Percentiles rank a stretch among this genome's conserved stretches.
Conservation (phyloP, 768 basidiomycete genomes). For the button mushroom (Agaricus bisporus) region DNA sequence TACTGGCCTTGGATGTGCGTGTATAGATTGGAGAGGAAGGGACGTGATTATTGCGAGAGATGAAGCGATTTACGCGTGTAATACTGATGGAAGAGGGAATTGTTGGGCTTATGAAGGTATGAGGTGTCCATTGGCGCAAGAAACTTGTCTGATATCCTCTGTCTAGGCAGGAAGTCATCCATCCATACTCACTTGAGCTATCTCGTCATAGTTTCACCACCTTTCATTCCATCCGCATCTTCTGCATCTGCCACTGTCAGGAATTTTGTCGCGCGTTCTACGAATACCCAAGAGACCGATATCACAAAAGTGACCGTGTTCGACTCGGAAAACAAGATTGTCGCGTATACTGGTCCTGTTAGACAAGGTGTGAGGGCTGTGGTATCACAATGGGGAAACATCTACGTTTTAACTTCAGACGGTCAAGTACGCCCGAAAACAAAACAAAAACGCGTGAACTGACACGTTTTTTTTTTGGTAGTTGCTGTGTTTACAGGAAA, state of each 20-base stretch:
- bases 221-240: slow-evolving; percentile 60
- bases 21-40: slow-evolving; percentile 65
- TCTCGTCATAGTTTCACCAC: slow-evolving; percentile 85
- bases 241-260: slow-evolving; percentile 72
- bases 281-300: slow-evolving; percentile 43
- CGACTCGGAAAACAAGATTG: slow-evolving; percentile 87
- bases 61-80: slow-evolving; percentile 87
- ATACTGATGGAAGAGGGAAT: slow-evolving; percentile 72
- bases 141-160: not conserved
- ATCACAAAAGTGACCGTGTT: slow-evolving; percentile 80
- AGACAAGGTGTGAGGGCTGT: slow-evolving; percentile 79
- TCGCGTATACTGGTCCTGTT: slow-evolving; percentile 79
- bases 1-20: slow-evolving; percentile 76
- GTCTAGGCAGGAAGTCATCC: slow-evolving; percentile 66
- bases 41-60: slow-evolving; percentile 85
- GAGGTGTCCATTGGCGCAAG: not conserved
- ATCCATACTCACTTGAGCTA: slow-evolving; percentile 77
- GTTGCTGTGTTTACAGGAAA: slow-evolving; percentile 68
- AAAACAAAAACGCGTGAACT: too few species aligned
- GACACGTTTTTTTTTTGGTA: slow-evolving; percentile 18
- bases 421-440: slow-evolving; percentile 50
- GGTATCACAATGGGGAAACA: slow-evolving; percentile 73
- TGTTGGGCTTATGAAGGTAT: slow-evolving; percentile 91
- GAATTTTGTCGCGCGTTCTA: slow-evolving; percentile 54
- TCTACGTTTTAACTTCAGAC: slow-evolving; percentile 75